Percentiles rank a stretch among this genome's conserved stretches.
Evolutionary conservation across 306 rosid genomes (phyloP).

Genomic region (Dalbergia cochinchinensis): DNA sequence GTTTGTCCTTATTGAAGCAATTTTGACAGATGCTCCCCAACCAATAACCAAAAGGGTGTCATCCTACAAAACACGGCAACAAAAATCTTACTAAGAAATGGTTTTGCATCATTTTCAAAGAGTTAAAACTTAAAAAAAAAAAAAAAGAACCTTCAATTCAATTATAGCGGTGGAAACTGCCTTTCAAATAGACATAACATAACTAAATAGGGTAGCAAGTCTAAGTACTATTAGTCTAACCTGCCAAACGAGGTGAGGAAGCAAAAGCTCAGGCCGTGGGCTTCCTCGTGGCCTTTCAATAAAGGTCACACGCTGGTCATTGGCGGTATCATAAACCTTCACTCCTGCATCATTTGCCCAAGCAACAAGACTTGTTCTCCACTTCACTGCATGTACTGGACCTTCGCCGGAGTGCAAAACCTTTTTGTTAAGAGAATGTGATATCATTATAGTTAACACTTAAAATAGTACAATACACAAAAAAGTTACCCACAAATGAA

Average conservation of each 20-base stretch:
- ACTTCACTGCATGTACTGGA: slow-evolving; percentile 83
- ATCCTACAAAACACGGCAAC: slow-evolving; percentile 59
- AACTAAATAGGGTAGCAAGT: slow-evolving; percentile 28
- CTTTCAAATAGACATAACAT: slow-evolving; percentile 17
- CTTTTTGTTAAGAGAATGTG: slow-evolving; percentile 42
- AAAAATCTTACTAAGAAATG: slow-evolving; percentile 24
- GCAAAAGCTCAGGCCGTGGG: slow-evolving; percentile 84
- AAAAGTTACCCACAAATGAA: too few species aligned
- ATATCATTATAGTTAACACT: background rate
- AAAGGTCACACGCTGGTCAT: slow-evolving; percentile 84
- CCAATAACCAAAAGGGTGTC: slow-evolving; percentile 83
- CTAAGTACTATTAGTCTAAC: slow-evolving; percentile 51
- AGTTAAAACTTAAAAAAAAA: background rate
- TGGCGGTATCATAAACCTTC: slow-evolving; percentile 82
- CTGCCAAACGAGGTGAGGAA: slow-evolving; percentile 92
- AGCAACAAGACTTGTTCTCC: slow-evolving; percentile 87
- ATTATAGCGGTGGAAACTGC: slow-evolving; percentile 17
- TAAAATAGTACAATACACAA: too few species aligned
- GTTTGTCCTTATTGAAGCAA: slow-evolving; percentile 77
- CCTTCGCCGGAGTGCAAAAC: slow-evolving; percentile 94
- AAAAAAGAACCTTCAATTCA: too few species aligned
- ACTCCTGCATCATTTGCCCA: slow-evolving; percentile 96
- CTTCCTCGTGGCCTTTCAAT: slow-evolving; percentile 88
- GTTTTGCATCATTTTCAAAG: background rate
- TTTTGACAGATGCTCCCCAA: slow-evolving; percentile 89